A percentile compares a stretch with the other conserved stretches of the same genome.
Evolutionary conservation across 768 basidiomycete species (phyloP).

Genomic region (Lentinula raphanica): DNA sequence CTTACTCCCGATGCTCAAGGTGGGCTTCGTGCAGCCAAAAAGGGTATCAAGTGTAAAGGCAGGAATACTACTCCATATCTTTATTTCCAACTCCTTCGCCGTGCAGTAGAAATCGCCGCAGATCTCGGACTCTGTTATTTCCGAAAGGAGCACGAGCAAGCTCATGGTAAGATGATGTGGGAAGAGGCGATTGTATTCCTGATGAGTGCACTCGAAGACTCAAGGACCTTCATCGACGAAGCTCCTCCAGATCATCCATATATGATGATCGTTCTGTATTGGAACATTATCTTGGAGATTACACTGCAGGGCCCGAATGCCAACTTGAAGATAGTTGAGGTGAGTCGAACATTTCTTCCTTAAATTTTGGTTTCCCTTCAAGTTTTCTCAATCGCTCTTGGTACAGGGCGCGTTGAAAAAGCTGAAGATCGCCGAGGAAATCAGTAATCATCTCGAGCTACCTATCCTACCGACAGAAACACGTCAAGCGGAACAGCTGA

Average conservation of each 20-base stretch:
- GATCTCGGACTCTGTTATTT: constrained; percentile 39
- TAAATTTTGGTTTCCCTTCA: too few relatives aligned
- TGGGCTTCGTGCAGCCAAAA: constrained; percentile 60
- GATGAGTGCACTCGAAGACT: constrained; percentile 55
- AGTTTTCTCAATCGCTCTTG: too few relatives aligned
- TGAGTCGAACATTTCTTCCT: not conserved
- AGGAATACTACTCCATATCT: constrained; percentile 45
- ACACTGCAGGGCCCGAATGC: constrained; percentile 31
- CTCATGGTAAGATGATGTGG: constrained; percentile 33
- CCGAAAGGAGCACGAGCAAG: not conserved
- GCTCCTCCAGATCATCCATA: constrained; percentile 61
- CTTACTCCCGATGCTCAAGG: constrained; percentile 40
- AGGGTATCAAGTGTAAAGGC: constrained; percentile 54
- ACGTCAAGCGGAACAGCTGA: not conserved
- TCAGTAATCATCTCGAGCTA: not conserved
- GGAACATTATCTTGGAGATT: constrained; percentile 54
- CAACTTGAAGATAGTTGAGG: not conserved
- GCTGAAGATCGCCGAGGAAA: not conserved
- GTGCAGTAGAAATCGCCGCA: constrained; percentile 56
- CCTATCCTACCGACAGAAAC: not conserved
- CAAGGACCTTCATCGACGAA: constrained; percentile 46
- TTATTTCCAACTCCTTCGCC: constrained; percentile 49
- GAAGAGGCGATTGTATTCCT: constrained; percentile 59
- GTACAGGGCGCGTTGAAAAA: not conserved
- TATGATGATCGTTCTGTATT: constrained; percentile 54